phyloP scores from a whole-genome alignment of 805 yeast genomes.

The Starmerella lactis-condensi region DNA sequence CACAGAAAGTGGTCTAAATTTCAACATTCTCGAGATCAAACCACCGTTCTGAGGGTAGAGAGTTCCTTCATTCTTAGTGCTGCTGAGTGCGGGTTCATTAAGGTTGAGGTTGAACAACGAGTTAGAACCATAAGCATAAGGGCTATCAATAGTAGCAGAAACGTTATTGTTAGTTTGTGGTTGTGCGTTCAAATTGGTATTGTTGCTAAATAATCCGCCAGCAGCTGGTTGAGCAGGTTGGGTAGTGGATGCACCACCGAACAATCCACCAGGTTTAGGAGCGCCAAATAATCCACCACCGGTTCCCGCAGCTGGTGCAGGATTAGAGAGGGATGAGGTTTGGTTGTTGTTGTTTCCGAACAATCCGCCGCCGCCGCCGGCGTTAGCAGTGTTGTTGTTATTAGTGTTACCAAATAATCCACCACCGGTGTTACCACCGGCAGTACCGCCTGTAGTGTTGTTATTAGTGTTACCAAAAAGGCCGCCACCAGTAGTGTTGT shows the following conservation, averaged over 20 bases:
- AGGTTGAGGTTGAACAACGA: constrained; percentile 44
- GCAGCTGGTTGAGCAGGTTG: constrained; percentile 3
- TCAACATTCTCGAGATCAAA: too few species aligned
- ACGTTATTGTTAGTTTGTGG: constrained; percentile 11
- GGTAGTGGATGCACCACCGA: constrained; percentile 16
- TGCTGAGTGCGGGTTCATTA: too few species aligned
- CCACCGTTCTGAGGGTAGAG: too few species aligned
- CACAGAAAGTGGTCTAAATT: too few species aligned
- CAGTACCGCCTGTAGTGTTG: constrained; percentile 4
- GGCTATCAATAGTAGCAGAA: constrained; percentile 5
- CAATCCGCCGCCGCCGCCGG: not conserved
- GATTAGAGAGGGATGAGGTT: not conserved
- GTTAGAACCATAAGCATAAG: constrained; percentile 63
- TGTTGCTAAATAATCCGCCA: constrained; percentile 4
- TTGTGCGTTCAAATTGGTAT: constrained; percentile 12
- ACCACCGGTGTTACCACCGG: constrained; percentile 16
- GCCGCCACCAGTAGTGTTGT: constrained; percentile 8
- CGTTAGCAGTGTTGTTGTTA: constrained; percentile 11
- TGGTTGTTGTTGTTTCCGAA: constrained; percentile 21
- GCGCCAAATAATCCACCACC: constrained; percentile 28
- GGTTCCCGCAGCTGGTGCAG: constrained; percentile 4
- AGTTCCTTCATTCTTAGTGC: too few species aligned
- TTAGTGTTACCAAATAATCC: constrained; percentile 12
- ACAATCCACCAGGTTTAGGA: constrained; percentile 18
- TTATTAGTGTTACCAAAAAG: constrained; percentile 6